These are phyloP conservation scores for Colletotrichum sp. DNA, from an alignment of 2,329 filamentous ascomycete species.

Conservation along the genomic window DNA sequence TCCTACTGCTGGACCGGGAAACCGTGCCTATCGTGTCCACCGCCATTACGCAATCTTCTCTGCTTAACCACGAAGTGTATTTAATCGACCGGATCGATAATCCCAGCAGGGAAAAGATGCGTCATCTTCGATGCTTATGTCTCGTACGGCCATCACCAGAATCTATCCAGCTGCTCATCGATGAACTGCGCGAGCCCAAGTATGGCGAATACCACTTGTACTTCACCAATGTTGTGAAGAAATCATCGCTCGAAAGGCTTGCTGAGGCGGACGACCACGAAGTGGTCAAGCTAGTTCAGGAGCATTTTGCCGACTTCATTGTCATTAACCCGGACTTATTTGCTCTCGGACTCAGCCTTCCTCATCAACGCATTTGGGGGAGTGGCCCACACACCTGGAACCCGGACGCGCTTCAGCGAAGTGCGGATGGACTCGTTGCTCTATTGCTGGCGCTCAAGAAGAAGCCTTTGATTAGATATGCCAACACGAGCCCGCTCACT, in stretches of 20 bases:
- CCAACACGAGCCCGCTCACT: slow-evolving; percentile 86
- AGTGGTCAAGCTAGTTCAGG: slow-evolving; percentile 91
- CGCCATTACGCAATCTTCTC: slow-evolving; percentile 91
- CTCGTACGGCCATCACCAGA: slow-evolving; percentile 92
- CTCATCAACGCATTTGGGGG: slow-evolving; percentile 80
- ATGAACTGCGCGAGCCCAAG: slow-evolving; percentile 93
- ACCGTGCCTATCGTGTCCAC: slow-evolving; percentile 94
- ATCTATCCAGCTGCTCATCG: slow-evolving; percentile 91
- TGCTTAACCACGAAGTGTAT: slow-evolving; percentile 96
- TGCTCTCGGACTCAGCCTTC: slow-evolving; percentile 75
- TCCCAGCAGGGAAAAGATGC: slow-evolving; percentile 91
- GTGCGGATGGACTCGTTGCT: slow-evolving; percentile 86
- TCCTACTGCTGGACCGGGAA: slow-evolving; percentile 89
- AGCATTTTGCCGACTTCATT: slow-evolving; percentile 95
- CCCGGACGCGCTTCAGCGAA: slow-evolving; percentile 81
- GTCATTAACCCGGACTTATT: slow-evolving; percentile 96
- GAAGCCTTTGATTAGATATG: slow-evolving; percentile 91
- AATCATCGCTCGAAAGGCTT: slow-evolving; percentile 90
- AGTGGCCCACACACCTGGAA: slow-evolving; percentile 88
- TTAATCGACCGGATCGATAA: slow-evolving; percentile 97
- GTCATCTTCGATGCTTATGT: slow-evolving; percentile 91
- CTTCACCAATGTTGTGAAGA: slow-evolving; percentile 97
- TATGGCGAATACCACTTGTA: slow-evolving; percentile 98
- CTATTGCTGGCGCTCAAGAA: slow-evolving; percentile 91
- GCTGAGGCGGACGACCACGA: slow-evolving; percentile 98